Conservation (phyloP, 1,284 basidiomycete species). For the Erythrobasidium hasegawianum region DNA sequence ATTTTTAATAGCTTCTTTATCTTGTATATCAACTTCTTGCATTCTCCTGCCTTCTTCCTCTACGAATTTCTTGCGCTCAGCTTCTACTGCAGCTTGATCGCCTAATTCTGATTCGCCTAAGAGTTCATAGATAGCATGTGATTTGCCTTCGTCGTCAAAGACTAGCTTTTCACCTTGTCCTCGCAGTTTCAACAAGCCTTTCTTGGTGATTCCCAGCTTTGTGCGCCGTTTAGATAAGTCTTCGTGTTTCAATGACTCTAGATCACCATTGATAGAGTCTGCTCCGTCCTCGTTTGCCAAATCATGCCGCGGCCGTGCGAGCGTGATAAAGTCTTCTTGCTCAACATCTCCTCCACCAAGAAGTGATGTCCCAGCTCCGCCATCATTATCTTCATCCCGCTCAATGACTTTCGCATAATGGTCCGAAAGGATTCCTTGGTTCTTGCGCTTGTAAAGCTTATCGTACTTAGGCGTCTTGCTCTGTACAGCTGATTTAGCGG, state of each 20-base stretch:
- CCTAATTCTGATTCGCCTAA: conserved; percentile 66
- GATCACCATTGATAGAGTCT: conserved; percentile 57
- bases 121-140: conserved; percentile 71
- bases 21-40: conserved; percentile 65
- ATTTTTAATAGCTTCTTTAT: conserved; percentile 77
- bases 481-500: conserved; percentile 53
- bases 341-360: conserved; percentile 39
- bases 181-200: conserved; percentile 63
- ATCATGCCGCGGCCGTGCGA: conserved; percentile 83
- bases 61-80: conserved; percentile 66
- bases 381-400: conserved; percentile 44
- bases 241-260: conserved; percentile 55
- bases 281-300: conserved; percentile 51
- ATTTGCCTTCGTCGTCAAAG: conserved; percentile 78
- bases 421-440: conserved; percentile 85
- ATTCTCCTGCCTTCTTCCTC: conserved; percentile 68
- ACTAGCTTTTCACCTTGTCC: conserved; percentile 63
- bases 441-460: conserved; percentile 95
- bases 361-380: conserved; percentile 22
- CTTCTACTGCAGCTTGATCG: conserved; percentile 60
- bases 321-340: conserved; percentile 73
- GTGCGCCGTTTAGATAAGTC: conserved; percentile 62
- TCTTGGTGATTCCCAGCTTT: conserved; percentile 72
- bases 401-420: conserved; percentile 83
- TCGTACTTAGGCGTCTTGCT: conserved; percentile 80